These are phyloP conservation scores for Gnomoniopsis sp. DNA, from an alignment of 2,329 filamentous ascomycete genomes.

Conservation along the genomic window DNA sequence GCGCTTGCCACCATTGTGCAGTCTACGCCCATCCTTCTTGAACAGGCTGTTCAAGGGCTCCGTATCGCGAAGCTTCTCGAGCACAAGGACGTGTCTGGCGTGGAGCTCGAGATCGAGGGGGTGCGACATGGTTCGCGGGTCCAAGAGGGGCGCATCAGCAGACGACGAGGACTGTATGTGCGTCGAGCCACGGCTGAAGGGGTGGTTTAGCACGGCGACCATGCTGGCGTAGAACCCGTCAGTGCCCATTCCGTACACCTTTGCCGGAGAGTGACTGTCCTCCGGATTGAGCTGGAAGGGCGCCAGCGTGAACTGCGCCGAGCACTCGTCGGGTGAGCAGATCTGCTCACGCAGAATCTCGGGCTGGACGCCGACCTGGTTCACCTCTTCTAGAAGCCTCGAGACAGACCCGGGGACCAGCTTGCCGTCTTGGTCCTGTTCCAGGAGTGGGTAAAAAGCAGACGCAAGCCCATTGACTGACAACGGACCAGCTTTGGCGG, in stretches of 20 bases:
- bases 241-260: neutral
- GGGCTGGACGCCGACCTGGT: neutral
- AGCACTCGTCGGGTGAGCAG: slow-evolving; percentile 4
- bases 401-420: neutral
- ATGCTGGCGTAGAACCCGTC: slow-evolving; percentile 40
- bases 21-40: slow-evolving; percentile 19
- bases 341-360: slow-evolving; percentile 9
- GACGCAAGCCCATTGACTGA: slow-evolving; percentile 27
- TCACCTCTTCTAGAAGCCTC: neutral
- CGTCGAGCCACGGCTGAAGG: slow-evolving; percentile 52
- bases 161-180: slow-evolving; percentile 45
- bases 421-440: neutral
- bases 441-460: slow-evolving; percentile 9
- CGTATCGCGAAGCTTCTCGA: slow-evolving; percentile 35
- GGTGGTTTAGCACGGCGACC: slow-evolving; percentile 53
- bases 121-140: slow-evolving; percentile 50
- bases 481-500: slow-evolving; percentile 25
- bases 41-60: slow-evolving; percentile 37
- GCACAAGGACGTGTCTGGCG: slow-evolving; percentile 37
- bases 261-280: neutral
- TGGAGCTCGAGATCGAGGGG: slow-evolving; percentile 43
- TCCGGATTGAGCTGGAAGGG: slow-evolving; percentile 10
- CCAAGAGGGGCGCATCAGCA: slow-evolving; percentile 42
- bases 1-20: slow-evolving; percentile 6
- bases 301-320: slow-evolving; percentile 3